Percentiles rank a stretch among this genome's conserved stretches.
Conservation (phyloP, 1,139 yeast genomes). For the Kodamaea alishanica region DNA sequence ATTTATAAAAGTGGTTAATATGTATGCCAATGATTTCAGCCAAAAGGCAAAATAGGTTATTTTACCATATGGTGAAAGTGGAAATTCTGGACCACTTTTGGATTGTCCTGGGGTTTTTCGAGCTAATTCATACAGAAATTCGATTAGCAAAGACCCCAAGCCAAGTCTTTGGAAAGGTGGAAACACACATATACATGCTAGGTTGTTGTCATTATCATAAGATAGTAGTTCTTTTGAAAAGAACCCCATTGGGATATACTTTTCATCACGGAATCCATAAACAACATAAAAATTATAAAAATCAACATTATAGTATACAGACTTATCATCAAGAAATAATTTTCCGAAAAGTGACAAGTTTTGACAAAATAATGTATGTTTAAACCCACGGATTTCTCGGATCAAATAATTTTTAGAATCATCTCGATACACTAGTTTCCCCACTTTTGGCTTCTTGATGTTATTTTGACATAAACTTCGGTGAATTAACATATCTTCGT, state of each 20-base stretch:
- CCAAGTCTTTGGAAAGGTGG: slow-evolving; percentile 87
- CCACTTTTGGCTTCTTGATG: slow-evolving; percentile 44
- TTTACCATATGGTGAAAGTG: slow-evolving; percentile 78
- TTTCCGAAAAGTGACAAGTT: slow-evolving; percentile 81
- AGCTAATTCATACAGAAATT: slow-evolving; percentile 76
- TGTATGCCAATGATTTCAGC: slow-evolving; percentile 45
- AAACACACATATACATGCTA: slow-evolving; percentile 86
- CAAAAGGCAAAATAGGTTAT: slow-evolving; percentile 74
- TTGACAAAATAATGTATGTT: slow-evolving; percentile 69
- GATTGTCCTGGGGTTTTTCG: slow-evolving; percentile 43
- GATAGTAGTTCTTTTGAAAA: slow-evolving; percentile 84
- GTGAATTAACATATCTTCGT: slow-evolving; percentile 41
- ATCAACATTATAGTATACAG: slow-evolving; percentile 76
- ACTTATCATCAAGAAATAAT: slow-evolving; percentile 85
- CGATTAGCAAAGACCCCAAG: slow-evolving; percentile 75
- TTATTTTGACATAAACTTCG: slow-evolving; percentile 39
- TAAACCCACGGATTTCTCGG: slow-evolving; percentile 61
- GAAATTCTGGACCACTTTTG: slow-evolving; percentile 87
- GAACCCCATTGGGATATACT: slow-evolving; percentile 72
- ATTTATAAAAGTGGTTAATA: slow-evolving; percentile 13
- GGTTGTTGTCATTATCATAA: slow-evolving; percentile 73
- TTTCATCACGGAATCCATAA: slow-evolving; percentile 46
- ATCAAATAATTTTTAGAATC: slow-evolving; percentile 47
- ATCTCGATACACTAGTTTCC: slow-evolving; percentile 66
- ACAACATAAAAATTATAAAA: slow-evolving; percentile 75